Evolutionary conservation across 164 flowering plant species (phyloP).

Genomic region (Vitis amurensis): DNA sequence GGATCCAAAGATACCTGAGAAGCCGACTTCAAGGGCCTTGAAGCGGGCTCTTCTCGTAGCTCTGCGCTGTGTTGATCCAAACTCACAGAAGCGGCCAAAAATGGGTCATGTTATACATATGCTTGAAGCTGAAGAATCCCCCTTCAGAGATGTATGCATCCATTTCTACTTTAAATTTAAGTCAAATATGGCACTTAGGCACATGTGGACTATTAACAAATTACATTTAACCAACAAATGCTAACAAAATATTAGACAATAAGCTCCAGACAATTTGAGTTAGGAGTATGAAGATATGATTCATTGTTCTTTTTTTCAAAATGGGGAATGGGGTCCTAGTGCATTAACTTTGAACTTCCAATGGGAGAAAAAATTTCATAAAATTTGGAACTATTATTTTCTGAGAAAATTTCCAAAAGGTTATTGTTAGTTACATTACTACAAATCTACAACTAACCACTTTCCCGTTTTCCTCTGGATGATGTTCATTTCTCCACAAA

Average conservation of each 20-base stretch:
- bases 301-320: not conserved
- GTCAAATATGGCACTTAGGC: not conserved
- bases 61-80: slow-evolving; percentile 68
- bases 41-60: slow-evolving; percentile 72
- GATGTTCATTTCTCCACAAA: not conserved
- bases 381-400: not conserved
- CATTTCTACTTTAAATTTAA: not conserved
- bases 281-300: not conserved
- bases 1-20: slow-evolving; percentile 65
- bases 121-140: slow-evolving; percentile 64
- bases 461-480: not conserved
- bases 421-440: not conserved
- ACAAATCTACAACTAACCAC: not conserved
- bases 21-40: slow-evolving; percentile 58
- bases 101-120: slow-evolving; percentile 76
- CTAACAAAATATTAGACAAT: not conserved
- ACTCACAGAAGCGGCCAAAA: slow-evolving; percentile 69
- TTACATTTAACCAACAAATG: not conserved
- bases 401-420: not conserved
- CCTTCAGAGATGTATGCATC: slow-evolving; percentile 46
- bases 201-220: not conserved
- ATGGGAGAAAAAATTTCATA: no score
- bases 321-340: not conserved
- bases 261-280: not conserved
- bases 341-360: not conserved